phyloP scores from a whole-genome alignment of 2,329 filamentous ascomycete species.

The Trichothecium sympodiale region DNA sequence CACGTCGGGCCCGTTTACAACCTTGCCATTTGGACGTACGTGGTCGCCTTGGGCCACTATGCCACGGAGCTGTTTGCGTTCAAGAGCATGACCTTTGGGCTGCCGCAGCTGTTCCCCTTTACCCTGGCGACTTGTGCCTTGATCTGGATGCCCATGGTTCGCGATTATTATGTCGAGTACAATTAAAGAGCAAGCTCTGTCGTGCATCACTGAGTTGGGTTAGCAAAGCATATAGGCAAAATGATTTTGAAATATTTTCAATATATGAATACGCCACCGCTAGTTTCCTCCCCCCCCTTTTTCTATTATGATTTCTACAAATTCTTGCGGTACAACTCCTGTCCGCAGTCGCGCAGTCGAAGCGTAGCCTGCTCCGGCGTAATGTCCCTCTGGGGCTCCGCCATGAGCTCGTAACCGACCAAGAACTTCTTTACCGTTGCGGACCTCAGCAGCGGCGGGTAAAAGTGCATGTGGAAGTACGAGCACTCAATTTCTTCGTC shows the following conservation, averaged over 20 bases:
- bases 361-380: conserved; percentile 90
- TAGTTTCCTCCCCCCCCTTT: no score
- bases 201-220: neutral
- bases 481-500: conserved; percentile 76
- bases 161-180: conserved; percentile 52
- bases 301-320: conserved; percentile 12
- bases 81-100: conserved; percentile 57
- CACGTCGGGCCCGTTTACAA: conserved; percentile 63
- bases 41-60: conserved; percentile 68
- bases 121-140: conserved; percentile 37
- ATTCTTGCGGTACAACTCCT: conserved; percentile 71
- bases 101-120: conserved; percentile 45
- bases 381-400: conserved; percentile 95
- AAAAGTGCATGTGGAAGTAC: conserved; percentile 96
- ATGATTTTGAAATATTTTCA: neutral
- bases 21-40: conserved; percentile 71
- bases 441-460: conserved; percentile 82
- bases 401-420: conserved; percentile 93
- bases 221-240: neutral
- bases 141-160: conserved; percentile 56
- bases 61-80: conserved; percentile 71
- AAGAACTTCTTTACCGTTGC: conserved; percentile 93
- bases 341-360: conserved; percentile 63
- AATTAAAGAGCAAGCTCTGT: neutral
- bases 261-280: neutral